Evolutionary conservation across 1,284 basidiomycete genomes (phyloP).

Genomic region (Ustilago loliicola): DNA sequence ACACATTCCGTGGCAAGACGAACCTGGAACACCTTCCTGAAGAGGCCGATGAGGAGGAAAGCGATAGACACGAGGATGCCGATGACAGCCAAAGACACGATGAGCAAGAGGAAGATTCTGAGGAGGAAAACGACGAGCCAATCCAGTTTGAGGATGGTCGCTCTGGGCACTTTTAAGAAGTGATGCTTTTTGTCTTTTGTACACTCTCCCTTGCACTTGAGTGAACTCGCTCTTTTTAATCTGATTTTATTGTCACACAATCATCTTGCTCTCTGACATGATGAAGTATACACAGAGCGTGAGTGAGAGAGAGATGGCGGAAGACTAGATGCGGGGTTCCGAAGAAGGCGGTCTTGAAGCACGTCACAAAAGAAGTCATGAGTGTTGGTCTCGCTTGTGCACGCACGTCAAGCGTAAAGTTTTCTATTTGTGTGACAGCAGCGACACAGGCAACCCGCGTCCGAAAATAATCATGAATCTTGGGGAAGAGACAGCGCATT

Average conservation of each 20-base stretch:
- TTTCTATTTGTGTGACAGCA: background rate
- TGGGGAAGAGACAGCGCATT: background rate
- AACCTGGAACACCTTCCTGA: slow-evolving; percentile 40
- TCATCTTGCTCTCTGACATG: background rate
- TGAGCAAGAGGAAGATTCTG: slow-evolving; percentile 18
- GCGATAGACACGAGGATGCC: slow-evolving; percentile 17
- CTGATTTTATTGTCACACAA: background rate
- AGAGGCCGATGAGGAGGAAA: slow-evolving; percentile 44
- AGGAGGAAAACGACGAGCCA: slow-evolving; percentile 42
- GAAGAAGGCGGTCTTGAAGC: too few relatives aligned
- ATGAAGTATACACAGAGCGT: too few relatives aligned
- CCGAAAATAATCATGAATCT: too few relatives aligned
- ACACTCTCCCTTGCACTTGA: slow-evolving; percentile 2
- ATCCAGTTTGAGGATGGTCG: slow-evolving; percentile 43
- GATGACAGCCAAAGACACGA: slow-evolving; percentile 17
- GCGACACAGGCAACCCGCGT: background rate
- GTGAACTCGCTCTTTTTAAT: slow-evolving; percentile 5
- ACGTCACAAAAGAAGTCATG: background rate
- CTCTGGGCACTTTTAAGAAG: slow-evolving; percentile 13
- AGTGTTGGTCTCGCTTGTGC: slow-evolving; percentile 21
- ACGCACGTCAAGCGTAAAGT: background rate
- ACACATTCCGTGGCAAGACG: slow-evolving; percentile 43
- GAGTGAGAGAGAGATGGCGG: background rate
- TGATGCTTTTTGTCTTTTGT: background rate
- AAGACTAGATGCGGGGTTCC: background rate